These are phyloP conservation scores for Blastomyces parvus DNA, from an alignment of 2,329 filamentous ascomycete genomes.

Conservation along the genomic window DNA sequence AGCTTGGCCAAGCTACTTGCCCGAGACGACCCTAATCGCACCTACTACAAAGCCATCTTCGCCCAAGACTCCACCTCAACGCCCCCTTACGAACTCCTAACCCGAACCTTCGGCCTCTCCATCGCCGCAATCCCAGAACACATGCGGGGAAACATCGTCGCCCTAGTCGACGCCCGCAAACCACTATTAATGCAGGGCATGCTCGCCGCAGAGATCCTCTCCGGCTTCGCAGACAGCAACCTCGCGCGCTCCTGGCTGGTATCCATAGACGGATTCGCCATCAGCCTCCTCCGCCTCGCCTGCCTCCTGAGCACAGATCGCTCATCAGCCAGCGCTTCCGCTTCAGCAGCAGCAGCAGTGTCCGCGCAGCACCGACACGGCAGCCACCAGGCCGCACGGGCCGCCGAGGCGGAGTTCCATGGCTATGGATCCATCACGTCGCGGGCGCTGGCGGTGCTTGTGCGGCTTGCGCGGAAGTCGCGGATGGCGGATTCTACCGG, in stretches of 20 bases:
- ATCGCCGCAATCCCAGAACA: slow-evolving; percentile 75
- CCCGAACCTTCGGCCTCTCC: slow-evolving; percentile 74
- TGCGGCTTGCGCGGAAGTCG: slow-evolving; percentile 57
- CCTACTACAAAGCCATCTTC: slow-evolving; percentile 75
- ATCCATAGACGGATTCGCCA: slow-evolving; percentile 72
- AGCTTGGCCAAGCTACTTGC: slow-evolving; percentile 84
- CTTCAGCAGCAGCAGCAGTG: slow-evolving; percentile 24
- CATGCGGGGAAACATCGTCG: slow-evolving; percentile 51
- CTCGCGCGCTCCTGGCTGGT: slow-evolving; percentile 73
- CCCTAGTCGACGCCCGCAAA: slow-evolving; percentile 71
- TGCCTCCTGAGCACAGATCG: slow-evolving; percentile 60
- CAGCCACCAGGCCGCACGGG: slow-evolving; percentile 23
- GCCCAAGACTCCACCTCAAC: slow-evolving; percentile 52
- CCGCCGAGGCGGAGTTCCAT: slow-evolving; percentile 34
- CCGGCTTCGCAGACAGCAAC: slow-evolving; percentile 62
- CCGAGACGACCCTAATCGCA: slow-evolving; percentile 84
- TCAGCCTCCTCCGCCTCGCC: slow-evolving; percentile 66
- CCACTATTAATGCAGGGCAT: slow-evolving; percentile 87
- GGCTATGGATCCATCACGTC: slow-evolving; percentile 50
- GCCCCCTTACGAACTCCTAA: slow-evolving; percentile 69
- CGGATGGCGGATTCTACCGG: slow-evolving; percentile 45
- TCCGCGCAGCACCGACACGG: slow-evolving; percentile 24
- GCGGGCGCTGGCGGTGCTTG: slow-evolving; percentile 58
- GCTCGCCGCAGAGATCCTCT: slow-evolving; percentile 78
- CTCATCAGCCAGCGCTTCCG: slow-evolving; percentile 28